Evolutionary conservation across 495 filamentous ascomycete species (phyloP), one percentile per base, ranked within the genome.

Genomic region (Neurospora sp.): DNA sequence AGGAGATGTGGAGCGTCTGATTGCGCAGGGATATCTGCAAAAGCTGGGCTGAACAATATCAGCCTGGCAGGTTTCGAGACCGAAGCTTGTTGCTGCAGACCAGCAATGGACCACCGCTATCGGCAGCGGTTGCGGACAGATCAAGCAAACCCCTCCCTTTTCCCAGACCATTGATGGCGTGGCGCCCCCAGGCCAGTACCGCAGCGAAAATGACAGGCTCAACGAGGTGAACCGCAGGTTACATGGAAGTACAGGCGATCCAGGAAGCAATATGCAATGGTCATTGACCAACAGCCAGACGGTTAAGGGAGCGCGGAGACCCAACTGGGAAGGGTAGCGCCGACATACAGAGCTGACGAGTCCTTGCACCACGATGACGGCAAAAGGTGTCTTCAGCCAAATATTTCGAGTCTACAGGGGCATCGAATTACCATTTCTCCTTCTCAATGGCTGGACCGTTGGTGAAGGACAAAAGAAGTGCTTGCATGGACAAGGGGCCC

Each of bases 11-110:
- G 96, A 98, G 81, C 86, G 94, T 42, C 81, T 99, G 74, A 97
- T 99, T 77, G 89, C 93, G 18, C 96, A 98, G 81, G 96, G 96
- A n/a, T 99, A 97, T 83, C 82, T 99, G 77, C 95, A 98, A 80
- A 92, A 92, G 79, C 87, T 99, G 75, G 92, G 90, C 78, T 98
- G 85, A 94, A 71, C 3, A 5, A 31, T 35, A 18, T 35, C 27
- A 14, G 31, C 53, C 53, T 31, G 53, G 3, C 31, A 65, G 27
- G 2, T 18, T 37, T 65, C 6, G 14, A 69, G n/a, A 27, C 3
- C 35, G 35, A 2, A 69, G 35, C 18, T 27, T 39, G 35, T 12
- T 44, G 14, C 31, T 41, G 37, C 68, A 38, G n/a, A 38, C 14
- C 35, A 20, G 37, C 68, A 38, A 41, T 12, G n/a, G 18, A 27